Evolutionary conservation across 179 eudicot species (phyloP).

Genomic region (Silene noctiflora): DNA sequence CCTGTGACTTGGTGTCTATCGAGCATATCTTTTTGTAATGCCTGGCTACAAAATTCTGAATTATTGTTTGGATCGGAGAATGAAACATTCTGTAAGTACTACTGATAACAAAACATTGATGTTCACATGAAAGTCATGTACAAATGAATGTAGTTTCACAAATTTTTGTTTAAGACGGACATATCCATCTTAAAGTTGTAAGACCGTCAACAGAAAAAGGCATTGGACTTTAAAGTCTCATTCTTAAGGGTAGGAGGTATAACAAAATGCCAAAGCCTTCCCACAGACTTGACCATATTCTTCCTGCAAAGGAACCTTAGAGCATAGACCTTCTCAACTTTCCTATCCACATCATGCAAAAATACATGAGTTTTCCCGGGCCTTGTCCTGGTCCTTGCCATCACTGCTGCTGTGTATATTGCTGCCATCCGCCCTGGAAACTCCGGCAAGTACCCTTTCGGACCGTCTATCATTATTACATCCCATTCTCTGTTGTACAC

Average conservation of each 20-base stretch:
- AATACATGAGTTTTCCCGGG: conserved; percentile 57
- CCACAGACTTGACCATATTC: conserved; percentile 41
- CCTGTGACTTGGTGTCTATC: background rate
- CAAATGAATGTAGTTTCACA: background rate
- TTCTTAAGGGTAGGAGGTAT: conserved; percentile 41
- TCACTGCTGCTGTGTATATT: conserved; percentile 53
- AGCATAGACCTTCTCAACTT: conserved; percentile 50
- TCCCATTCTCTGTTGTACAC: conserved; percentile 61
- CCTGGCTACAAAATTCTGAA: background rate
- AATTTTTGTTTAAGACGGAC: too few relatives aligned
- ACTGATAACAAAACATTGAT: background rate
- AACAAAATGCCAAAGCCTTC: conserved; percentile 49
- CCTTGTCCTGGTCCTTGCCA: conserved; percentile 49
- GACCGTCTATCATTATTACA: conserved; percentile 66
- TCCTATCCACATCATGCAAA: conserved; percentile 56
- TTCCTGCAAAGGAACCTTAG: conserved; percentile 50
- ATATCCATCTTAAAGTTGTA: too few relatives aligned
- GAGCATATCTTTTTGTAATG: background rate
- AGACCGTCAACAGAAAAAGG: conserved; percentile 32
- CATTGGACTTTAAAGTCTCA: conserved; percentile 16
- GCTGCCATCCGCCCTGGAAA: conserved; percentile 68
- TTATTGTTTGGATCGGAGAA: background rate
- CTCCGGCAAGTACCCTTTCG: conserved; percentile 49
- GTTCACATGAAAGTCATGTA: background rate
- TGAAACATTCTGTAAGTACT: background rate